phyloP scores from a whole-genome alignment of 257 asterid genomes.

The Gardenia jasminoides region DNA sequence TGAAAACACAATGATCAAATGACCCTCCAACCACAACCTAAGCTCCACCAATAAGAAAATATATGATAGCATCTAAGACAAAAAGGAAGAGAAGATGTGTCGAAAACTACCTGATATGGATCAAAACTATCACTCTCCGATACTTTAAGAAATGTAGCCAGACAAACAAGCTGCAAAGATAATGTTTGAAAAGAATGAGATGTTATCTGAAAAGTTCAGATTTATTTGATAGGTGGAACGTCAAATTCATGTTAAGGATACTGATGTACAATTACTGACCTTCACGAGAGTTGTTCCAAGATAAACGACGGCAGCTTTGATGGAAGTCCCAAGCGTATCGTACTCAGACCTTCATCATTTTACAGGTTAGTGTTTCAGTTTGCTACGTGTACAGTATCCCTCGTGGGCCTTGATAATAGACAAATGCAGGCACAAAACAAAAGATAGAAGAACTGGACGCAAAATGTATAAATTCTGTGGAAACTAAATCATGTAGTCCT shows the following conservation, averaged over 20 bases:
- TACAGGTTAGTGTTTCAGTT: background rate
- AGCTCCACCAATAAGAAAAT: background rate
- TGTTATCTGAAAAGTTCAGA: background rate
- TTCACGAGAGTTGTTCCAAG: constrained; percentile 79
- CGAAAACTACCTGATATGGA: constrained; percentile 76
- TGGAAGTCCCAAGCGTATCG: constrained; percentile 91
- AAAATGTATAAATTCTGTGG: background rate
- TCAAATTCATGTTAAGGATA: background rate
- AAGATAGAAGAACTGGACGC: background rate
- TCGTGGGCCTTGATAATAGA: background rate
- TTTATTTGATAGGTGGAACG: constrained; percentile 6
- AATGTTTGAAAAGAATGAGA: constrained; percentile 12
- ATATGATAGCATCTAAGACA: background rate
- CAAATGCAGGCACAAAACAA: background rate
- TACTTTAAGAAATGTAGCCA: constrained; percentile 93
- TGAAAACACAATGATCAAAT: background rate
- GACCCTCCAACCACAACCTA: background rate
- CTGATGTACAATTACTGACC: constrained; percentile 37
- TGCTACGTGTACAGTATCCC: background rate
- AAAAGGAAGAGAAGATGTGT: background rate
- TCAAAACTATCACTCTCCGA: constrained; percentile 89
- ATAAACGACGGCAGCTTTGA: constrained; percentile 79
- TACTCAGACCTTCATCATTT: constrained; percentile 72
- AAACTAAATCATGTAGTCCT: background rate
- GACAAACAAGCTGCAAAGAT: constrained; percentile 79